Evolutionary conservation across 2,329 filamentous ascomycete genomes (phyloP), one percentile per base, ranked within the genome.

Genomic region (Ophiostoma piceae): DNA sequence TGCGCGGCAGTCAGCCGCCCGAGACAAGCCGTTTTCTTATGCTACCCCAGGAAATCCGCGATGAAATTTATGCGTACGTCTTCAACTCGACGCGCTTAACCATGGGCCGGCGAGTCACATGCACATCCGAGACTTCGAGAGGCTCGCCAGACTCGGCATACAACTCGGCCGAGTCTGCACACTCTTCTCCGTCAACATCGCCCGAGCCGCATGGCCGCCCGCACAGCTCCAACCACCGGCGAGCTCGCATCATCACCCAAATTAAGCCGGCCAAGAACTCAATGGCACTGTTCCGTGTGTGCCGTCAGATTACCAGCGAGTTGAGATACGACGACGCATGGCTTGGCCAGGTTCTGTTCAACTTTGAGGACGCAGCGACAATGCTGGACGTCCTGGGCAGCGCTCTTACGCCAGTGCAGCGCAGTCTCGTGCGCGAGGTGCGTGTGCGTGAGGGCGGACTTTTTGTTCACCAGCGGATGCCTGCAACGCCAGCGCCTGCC

Each of bases 301-400:
- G 73, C 29, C 72, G 72, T 39, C 73, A 74, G 64, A 68, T 72
- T 26, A 70, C 70, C 6, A 47, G n/a, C n/a, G 73, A 74, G 70
- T 71, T 74, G 37, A 67, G 68, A 29, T 35, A 37, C 35, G 71
- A 74, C 70, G 70, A 73, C 12, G 70, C 72, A 4, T 74, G 73
- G 73, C 67, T 74, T 12, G 60, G 73, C 60, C 73, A 73, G 60
- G 70, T 74, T n/a, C 70, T 74, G 32, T 74, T 73, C 68, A 70
- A 72, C 47, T 74, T 74, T 67, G 73, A 73, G 32, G 73, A 74
- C 29, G 60, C 67, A 0, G 72, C 72, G 22, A 74, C 73, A 1
- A 72, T 74, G 72, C 47, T 73, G 14, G 73, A 74, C 60, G 71
- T 73, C n/a, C 51, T 74, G 32, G 71, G 71, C 43, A 71, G 71